These are phyloP conservation scores for Saxophila tyrrhenica DNA, from an alignment of 495 filamentous ascomycete species.

Conservation along the genomic window DNA sequence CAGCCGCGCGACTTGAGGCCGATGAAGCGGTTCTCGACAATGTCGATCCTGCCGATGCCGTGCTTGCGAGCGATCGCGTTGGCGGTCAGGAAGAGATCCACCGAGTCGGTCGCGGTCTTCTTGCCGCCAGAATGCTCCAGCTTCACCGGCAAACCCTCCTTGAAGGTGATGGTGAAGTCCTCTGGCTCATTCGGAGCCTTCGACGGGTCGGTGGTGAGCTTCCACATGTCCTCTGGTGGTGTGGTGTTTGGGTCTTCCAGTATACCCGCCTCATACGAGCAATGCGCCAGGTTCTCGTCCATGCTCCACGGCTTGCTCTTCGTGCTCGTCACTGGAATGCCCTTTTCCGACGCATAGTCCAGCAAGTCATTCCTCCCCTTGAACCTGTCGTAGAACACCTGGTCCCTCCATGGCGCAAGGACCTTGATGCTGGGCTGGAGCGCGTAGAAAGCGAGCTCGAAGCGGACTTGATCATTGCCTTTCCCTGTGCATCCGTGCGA, in stretches of 20 bases:
- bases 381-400: conserved; percentile 74
- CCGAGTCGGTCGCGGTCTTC: conserved; percentile 58
- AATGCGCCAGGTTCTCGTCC: conserved; percentile 88
- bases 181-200: conserved; percentile 65
- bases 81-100: conserved; percentile 68
- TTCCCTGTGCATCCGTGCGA: conserved; percentile 80
- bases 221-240: conserved; percentile 78
- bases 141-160: conserved; percentile 73
- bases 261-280: conserved; percentile 78
- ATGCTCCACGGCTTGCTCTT: conserved; percentile 79
- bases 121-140: conserved; percentile 43
- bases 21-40: conserved; percentile 85
- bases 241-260: conserved; percentile 57
- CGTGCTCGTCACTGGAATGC: conserved; percentile 77
- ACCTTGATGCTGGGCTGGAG: conserved; percentile 65
- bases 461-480: conserved; percentile 80
- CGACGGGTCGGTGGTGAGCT: conserved; percentile 60
- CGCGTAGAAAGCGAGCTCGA: conserved; percentile 63
- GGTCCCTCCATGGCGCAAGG: conserved; percentile 80
- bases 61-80: conserved; percentile 67
- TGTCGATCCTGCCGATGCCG: conserved; percentile 83
- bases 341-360: conserved; percentile 65
- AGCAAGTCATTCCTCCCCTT: conserved; percentile 79
- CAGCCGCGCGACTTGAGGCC: conserved; percentile 79
- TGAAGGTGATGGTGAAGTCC: conserved; percentile 70